Base-by-base conservation (phyloP, 2,329 filamentous ascomycete genomes). In the Daldinia eschscholtzii region DNA sequence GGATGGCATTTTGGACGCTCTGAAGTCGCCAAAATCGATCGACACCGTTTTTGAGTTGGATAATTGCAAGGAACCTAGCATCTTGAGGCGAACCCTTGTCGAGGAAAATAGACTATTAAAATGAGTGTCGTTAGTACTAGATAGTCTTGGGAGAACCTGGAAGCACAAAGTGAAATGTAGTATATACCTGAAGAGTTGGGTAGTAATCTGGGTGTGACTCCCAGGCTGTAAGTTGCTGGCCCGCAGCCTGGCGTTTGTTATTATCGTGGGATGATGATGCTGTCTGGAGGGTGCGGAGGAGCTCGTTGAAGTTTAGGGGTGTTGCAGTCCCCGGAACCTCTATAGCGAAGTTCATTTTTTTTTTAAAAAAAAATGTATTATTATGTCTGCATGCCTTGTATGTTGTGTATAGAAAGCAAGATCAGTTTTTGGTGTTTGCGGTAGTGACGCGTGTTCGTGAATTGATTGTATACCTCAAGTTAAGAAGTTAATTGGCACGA, bases 41-140 rank as follows among this genome's bases (percentile, higher is more conserved):
- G 80, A 98, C 94, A 62, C 94, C 96, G 79, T 98, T 98, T 79
- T 98, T 98, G 61, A 99, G 86, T 78, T 97, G 93, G 73, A 98
- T 97, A 65, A 98, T 89, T 61, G 95, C 92, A 10, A 98, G 89
- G 76, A 97, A 94, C 68, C 96, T 92, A 60, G 95, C 88, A 75
- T 97, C 91, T 65, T 88, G 81, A 1, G 93, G 92, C 1, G 97
- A 83, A 1, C 89, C 89, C 68, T 89, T 89, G 81, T 97, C 92
- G 70, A 97, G 86, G 78, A 94, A 98, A 39, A 93, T 88, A 73
- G 91, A 87, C 91, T 97, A 35, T 35, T 37, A 46, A 9, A 33
- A 42, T 26, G 41, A 5, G 61, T 53, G 20, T 35, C 6, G 33
- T 67, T 56, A 70, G 57, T n/a, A 20, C n/a, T 56, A 65, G 61